Conservation (phyloP, 805 yeast genomes). For the Kluyveromyces wickerhamii region DNA sequence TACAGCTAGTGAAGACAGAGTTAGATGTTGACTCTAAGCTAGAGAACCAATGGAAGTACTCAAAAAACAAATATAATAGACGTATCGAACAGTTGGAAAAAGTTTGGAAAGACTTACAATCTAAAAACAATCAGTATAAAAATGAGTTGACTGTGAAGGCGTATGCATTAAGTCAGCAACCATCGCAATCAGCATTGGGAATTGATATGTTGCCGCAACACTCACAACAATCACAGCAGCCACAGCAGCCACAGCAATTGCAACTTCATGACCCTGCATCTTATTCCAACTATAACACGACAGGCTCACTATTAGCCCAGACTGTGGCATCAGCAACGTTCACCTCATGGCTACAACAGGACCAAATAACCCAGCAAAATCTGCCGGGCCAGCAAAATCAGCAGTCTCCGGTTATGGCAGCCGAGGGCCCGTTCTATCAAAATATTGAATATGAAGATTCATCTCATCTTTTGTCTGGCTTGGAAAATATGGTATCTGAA, state of each 20-base stretch:
- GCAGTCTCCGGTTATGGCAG: background rate
- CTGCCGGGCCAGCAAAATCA: background rate
- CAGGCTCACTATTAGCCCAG: constrained; percentile 4
- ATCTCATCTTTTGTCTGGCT: constrained; percentile 24
- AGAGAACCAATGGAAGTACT: constrained; percentile 20
- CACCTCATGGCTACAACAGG: constrained; percentile 5
- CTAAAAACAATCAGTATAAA: constrained; percentile 19
- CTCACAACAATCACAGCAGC: background rate
- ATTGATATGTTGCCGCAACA: background rate
- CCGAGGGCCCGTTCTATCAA: constrained; percentile 13
- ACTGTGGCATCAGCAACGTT: constrained; percentile 5
- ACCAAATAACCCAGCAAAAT: constrained; percentile 1
- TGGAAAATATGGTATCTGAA: constrained; percentile 29
- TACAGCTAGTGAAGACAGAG: constrained; percentile 22
- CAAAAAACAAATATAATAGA: constrained; percentile 15
- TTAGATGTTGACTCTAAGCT: constrained; percentile 19
- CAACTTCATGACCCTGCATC: constrained; percentile 5
- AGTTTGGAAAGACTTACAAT: constrained; percentile 18
- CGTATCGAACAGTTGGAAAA: constrained; percentile 18
- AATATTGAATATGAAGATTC: constrained; percentile 25
- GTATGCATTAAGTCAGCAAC: constrained; percentile 9
- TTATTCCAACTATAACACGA: constrained; percentile 1
- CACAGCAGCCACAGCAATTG: constrained; percentile 1
- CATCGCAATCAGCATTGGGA: constrained; percentile 1
- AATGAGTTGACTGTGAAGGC: constrained; percentile 17